phyloP scores from a whole-genome alignment of 2,329 filamentous ascomycete genomes.

The Alternaria sp. region DNA sequence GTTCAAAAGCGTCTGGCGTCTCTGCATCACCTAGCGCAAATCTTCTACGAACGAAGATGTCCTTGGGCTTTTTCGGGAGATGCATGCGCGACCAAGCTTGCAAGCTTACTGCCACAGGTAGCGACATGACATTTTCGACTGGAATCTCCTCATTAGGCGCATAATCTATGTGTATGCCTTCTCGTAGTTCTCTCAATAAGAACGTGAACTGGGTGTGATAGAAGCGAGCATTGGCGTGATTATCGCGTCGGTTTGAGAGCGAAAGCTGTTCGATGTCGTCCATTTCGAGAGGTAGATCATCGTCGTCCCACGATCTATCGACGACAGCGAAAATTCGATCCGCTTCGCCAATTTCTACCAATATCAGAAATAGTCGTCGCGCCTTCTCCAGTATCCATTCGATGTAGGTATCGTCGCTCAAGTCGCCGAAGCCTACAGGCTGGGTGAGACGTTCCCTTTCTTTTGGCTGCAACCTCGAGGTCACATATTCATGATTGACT shows the following conservation, averaged over 20 bases:
- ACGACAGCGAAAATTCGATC: conserved; percentile 79
- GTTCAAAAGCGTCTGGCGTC: conserved; percentile 39
- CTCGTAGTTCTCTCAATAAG: conserved; percentile 69
- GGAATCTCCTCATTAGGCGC: conserved; percentile 74
- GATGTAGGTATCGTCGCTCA: conserved; percentile 78
- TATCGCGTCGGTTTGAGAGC: conserved; percentile 67
- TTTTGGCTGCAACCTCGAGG: conserved; percentile 69
- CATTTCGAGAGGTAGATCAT: conserved; percentile 73
- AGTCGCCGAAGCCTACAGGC: conserved; percentile 72
- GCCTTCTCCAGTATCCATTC: conserved; percentile 78
- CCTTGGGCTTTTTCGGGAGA: conserved; percentile 68
- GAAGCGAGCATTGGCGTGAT: conserved; percentile 73
- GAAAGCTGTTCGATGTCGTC: conserved; percentile 72
- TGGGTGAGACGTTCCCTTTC: conserved; percentile 70
- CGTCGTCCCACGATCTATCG: conserved; percentile 80
- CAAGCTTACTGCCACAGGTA: conserved; percentile 58
- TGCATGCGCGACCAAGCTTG: conserved; percentile 68
- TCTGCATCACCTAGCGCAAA: conserved; percentile 60
- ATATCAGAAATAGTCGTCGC: conserved; percentile 74
- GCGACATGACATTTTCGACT: conserved; percentile 70
- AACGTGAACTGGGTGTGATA: conserved; percentile 76
- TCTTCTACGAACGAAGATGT: conserved; percentile 66
- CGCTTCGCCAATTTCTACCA: conserved; percentile 73
- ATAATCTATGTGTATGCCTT: conserved; percentile 70
- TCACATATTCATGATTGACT: conserved; percentile 73